Base-by-base conservation (phyloP, 345 rosid genomes). In the Euclidium syriacum region DNA sequence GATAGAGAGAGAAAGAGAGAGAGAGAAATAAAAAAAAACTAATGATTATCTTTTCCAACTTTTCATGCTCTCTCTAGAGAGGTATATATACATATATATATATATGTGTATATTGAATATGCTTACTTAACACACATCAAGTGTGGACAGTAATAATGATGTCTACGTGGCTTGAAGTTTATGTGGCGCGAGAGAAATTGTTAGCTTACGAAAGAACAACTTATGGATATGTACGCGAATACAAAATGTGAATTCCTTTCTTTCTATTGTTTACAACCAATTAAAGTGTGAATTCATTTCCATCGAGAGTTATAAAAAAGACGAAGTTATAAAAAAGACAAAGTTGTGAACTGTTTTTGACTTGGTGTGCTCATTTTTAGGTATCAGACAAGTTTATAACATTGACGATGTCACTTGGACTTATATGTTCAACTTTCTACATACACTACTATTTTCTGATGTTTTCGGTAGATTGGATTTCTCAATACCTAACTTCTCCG, bases 141-240 rank as follows among this genome's bases (percentile, higher is more conserved):
- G 32, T 29, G 4, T 29, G 33, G 33, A 29, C 8, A 29, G 7
- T 29, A 29, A 29, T 29, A 29, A 35, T 55, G 38, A 35, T 55
- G 38, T 32, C 26, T 23, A 55, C 47, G 54, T 65, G 47, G 70
- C 70, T 65, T 54, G 17, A 6, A 26, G 33, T 47, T 35, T 34
- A 34, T 55, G 55, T 66, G 48, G 64, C 47, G 48, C 22, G 6
- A 55, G 30, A 27, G 30, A 23, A 3, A 33, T 35, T 44, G 34
- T 33, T 26, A 3, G 53, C 29, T 65, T 65, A 25, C 29, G 52
- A 64, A 64, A 29, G 4, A 53, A 52, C 16, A n/a, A 2, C 5
- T 15, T 15, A 53, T 52, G 39, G 46, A 48, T 19, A 12, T 3
- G 48, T 50, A 19, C 3, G 46, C 3, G 44, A 30, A 52, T 40